phyloP scores from a whole-genome alignment of 1,284 basidiomycete species.

The Trametes versicolor region DNA sequence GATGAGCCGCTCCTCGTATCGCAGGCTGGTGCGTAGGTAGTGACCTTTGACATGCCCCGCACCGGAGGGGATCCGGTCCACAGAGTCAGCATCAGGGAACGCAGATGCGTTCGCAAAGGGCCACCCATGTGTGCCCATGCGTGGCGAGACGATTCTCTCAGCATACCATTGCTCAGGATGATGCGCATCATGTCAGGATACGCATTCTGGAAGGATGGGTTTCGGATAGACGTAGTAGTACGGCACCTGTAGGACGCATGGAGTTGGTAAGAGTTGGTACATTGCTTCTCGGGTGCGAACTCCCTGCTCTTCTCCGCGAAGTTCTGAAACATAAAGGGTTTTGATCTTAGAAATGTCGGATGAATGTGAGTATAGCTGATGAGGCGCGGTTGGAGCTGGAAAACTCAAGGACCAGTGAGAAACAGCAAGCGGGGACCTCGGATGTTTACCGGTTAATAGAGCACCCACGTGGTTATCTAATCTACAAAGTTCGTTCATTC shows the following conservation, averaged over 20 bases:
- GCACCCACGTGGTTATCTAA: neutral
- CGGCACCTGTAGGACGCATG: conserved; percentile 86
- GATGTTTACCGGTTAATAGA: neutral
- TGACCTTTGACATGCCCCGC: conserved; percentile 85
- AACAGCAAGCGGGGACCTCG: neutral
- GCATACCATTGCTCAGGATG: conserved; percentile 93
- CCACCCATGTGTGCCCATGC: conserved; percentile 89
- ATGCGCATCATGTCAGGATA: neutral
- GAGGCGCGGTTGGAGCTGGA: neutral
- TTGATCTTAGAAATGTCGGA: conserved; percentile 73
- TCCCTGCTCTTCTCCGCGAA: conserved; percentile 76
- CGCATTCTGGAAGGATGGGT: no score
- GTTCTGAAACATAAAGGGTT: conserved; percentile 78
- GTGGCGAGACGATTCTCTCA: conserved; percentile 97
- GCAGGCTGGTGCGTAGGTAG: conserved; percentile 81
- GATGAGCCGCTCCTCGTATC: conserved; percentile 82
- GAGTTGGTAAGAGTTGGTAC: conserved; percentile 91
- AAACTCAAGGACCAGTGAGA: neutral
- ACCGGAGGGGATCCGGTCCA: conserved; percentile 79
- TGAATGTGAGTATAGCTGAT: conserved; percentile 25
- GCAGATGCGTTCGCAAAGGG: conserved; percentile 80
- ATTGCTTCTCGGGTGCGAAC: conserved; percentile 85
- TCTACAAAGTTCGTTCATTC: no score
- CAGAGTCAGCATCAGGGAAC: conserved; percentile 78
- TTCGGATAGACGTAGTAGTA: conserved; percentile 54